Evolutionary conservation across 495 filamentous ascomycete genomes (phyloP), one percentile per base, ranked within the genome.

Genomic region (Lasiosphaeriaceae sp.): DNA sequence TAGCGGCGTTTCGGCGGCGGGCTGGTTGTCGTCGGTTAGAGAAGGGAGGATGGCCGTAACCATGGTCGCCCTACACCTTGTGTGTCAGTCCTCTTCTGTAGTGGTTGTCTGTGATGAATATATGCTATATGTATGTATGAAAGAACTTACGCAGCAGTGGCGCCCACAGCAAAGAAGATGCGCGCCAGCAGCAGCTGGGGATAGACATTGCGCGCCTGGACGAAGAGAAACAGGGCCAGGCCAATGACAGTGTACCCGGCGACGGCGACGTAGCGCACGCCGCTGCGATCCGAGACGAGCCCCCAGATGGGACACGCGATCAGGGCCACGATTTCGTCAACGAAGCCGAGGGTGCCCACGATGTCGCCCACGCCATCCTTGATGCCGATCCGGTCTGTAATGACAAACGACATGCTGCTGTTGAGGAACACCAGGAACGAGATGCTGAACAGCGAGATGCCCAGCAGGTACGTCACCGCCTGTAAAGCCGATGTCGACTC

Each of bases 391-490:
- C 96, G 77, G 70, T 96, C 89, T 8, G 92, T 96, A 59, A 97
- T 88, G 50, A 97, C 90, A 72, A 97, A 99, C 31, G 90, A 93
- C 55, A 97, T 77, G 63, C 88, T 88, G 62, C 87, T 88, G 74
- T 97, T 99, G 61, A 99, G 86, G 77, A 97, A 99, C 48, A 99
- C 94, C 53, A 99, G 84, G 76, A 97, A 96, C 34, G 90, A 88
- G 64, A 99, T 99, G 62, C 88, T 93, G 77, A 96, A 97, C 22
- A 96, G 86, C 49, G 90, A 91, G 60, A 97, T 89, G 56, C 85
- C 90, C 47, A 94, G 74, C 29, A 99, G 81, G 68, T 99, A 99
- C 16, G 91, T 90, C 43, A 83, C 69, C 2, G 87, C 87, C 68
- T 98, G 94, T 8, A 84, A 68, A 47, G 82, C 78, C 6, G 85